Evolutionary conservation across 169 alveolate genomes (phyloP).

Genomic region (Eimeria praecox): DNA sequence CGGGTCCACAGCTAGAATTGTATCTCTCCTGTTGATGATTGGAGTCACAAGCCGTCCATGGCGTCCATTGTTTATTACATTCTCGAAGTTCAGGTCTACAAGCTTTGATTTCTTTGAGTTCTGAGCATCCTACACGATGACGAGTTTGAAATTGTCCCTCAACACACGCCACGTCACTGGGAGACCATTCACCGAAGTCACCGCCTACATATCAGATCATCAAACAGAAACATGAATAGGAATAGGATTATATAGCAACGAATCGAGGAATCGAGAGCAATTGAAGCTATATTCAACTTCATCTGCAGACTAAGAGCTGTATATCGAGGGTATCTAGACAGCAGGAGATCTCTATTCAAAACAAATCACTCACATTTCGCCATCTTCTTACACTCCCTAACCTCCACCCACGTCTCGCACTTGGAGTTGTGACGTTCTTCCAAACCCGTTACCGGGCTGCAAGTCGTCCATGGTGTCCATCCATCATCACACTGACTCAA

Average conservation of each 20-base stretch:
- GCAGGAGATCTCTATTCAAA: no score
- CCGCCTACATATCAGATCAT: conserved; percentile 45
- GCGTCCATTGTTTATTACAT: conserved; percentile 37
- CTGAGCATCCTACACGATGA: background rate
- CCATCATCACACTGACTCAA: background rate
- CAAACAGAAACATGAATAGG: background rate
- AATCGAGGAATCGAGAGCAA: no score
- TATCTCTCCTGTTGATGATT: conserved; percentile 51
- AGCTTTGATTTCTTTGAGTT: background rate
- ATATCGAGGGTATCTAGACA: no score
- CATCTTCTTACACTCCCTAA: conserved; percentile 26
- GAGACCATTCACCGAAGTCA: conserved; percentile 41
- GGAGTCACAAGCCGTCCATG: conserved; percentile 42
- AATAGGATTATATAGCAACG: no score
- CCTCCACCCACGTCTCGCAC: conserved; percentile 41
- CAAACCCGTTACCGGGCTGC: conserved; percentile 17
- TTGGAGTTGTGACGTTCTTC: background rate
- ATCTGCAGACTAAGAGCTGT: no score
- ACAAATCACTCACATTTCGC: background rate
- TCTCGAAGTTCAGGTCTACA: background rate
- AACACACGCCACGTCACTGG: conserved; percentile 6
- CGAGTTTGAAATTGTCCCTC: conserved; percentile 50
- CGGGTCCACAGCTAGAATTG: conserved; percentile 27
- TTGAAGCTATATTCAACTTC: no score
- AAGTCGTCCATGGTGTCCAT: conserved; percentile 47